Evolutionary conservation across 2,329 filamentous ascomycete genomes (phyloP), one percentile per base, ranked within the genome.

Genomic region (Penicillium hordei): DNA sequence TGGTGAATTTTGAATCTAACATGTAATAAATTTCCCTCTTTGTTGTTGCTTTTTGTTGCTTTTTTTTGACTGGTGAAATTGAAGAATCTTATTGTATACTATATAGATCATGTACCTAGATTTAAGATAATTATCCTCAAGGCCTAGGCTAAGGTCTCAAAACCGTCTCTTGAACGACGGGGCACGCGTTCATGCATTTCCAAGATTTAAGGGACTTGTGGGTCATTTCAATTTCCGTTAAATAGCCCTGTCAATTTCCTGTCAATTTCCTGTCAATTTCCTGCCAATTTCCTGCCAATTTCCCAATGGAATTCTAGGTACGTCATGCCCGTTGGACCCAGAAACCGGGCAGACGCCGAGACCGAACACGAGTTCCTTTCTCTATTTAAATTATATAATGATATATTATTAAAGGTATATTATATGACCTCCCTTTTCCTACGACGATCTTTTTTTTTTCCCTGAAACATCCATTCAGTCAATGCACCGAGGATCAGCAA

Each of bases 171-270:
- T 36, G 53, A 62, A 62, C 60, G 60, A 62, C 60, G 58, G 58
- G 60, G 55, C 43, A 55, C 44, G 25, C 21, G 39, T 43, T 44
- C 51, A 52, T 52, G 53, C 36, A 54, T 59, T 57, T 43, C 53
- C 54, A 51, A 64, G 60, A 62, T 64, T 65, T 65, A 62, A 65
- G 63, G 63, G 63, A 61, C 56, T 21, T 33, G 63, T 65, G 63
- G 63, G 57, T 51, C 34, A 17, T 10, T 43, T n/a, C 17, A 36
- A 27, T 23, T 29, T 51, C 25, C n/a, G 17, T n/a, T 19, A 10
- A 5, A 29, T n/a, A 27, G 17, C 23, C 40, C 40, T 44, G 43
- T 45, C 43, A 45, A 31, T 45, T 31, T 33, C 39, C 39, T 43
- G 13, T 29, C 40, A 44, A 29, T 45, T 29, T 31, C 43, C 34